Base-by-base conservation (phyloP, 352 stramenopile species). In the Phytophthora fragariae region DNA sequence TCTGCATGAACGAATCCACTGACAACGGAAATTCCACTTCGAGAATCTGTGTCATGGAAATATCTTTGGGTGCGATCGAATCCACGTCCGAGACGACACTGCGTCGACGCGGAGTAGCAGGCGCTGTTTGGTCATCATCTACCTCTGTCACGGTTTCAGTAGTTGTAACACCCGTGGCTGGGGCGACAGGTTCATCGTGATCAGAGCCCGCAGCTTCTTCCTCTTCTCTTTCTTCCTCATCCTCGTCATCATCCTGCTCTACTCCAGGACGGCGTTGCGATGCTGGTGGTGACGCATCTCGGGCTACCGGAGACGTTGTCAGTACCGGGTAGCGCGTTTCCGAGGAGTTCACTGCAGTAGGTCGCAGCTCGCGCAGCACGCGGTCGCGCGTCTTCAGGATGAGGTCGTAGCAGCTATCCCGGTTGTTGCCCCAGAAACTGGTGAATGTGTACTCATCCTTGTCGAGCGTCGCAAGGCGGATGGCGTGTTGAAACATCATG, bases 371-470 rank as follows among this genome's bases (percentile, higher is more conserved):
- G 3, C 44, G 49, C 12, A 93, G 53, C 41, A 91, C 80, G 29
- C 79, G 85, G 37, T 89, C 69, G 31, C 85, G 86, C n/a, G 88
- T 92, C 70, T 83, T 80, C 12, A 70, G 46, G 35, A 96, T 88
- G n/a, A 96, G 68, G 8, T 94, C 85, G 56, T 85, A 94, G 75
- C 88, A 96, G 49, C 60, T 78, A 76, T 96, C 90, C 49, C 88
- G 84, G 63, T 95, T 93, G 57, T 79, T 89, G 29, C 90, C 88
- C 89, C 89, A 96, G 54, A 96, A 96, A 61, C 86, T 92, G 62
- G 86, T 92, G 75, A 96, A 94, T 65, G 90, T 94, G 69, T 90
- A 96, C 74, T 93, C 86, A 58, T 92, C 83, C 68, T 93, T 83
- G 35, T 81, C 80, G 27, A 73, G 73, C 15, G 85, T 94, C 37